phyloP scores from a whole-genome alignment of 805 yeast genomes.

The Vanderwaltozyma tropicalis region DNA sequence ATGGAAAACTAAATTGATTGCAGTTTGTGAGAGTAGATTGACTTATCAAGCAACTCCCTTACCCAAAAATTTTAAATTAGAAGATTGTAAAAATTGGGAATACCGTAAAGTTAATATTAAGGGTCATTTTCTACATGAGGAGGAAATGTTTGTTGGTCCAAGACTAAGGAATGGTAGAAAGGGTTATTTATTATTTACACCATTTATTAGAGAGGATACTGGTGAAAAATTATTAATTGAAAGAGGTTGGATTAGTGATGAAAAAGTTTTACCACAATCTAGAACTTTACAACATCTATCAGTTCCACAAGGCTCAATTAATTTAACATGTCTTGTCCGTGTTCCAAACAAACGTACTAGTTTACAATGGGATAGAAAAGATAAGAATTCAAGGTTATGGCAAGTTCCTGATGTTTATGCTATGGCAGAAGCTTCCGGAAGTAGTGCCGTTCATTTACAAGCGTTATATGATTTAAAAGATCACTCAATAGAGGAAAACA shows the following conservation, averaged over 20 bases:
- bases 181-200: slow-evolving; percentile 76
- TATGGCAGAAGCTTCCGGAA: slow-evolving; percentile 51
- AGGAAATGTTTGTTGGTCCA: slow-evolving; percentile 91
- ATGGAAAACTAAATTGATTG: slow-evolving; percentile 82
- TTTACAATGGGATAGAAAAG: slow-evolving; percentile 60
- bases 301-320: slow-evolving; percentile 57
- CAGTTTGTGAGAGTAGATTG: slow-evolving; percentile 72
- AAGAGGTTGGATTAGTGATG: slow-evolving; percentile 85
- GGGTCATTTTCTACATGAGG: slow-evolving; percentile 73
- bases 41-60: slow-evolving; percentile 62
- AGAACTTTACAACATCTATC: slow-evolving; percentile 59
- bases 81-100: slow-evolving; percentile 62
- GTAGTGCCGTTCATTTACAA: slow-evolving; percentile 69
- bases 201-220: slow-evolving; percentile 56
- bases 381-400: slow-evolving; percentile 56
- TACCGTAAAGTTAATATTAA: slow-evolving; percentile 66
- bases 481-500: slow-evolving; percentile 22
- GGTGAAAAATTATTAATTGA: slow-evolving; percentile 64
- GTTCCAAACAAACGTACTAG: slow-evolving; percentile 52
- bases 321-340: slow-evolving; percentile 64
- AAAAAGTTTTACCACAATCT: slow-evolving; percentile 44
- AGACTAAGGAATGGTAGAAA: slow-evolving; percentile 57
- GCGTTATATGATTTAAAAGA: slow-evolving; percentile 58
- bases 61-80: slow-evolving; percentile 57
- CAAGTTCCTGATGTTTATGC: slow-evolving; percentile 72